Evolutionary conservation across 192 early-diverging fungal species (phyloP), one percentile per base, ranked within the genome.

Genomic region (Coemansia aciculifera): DNA sequence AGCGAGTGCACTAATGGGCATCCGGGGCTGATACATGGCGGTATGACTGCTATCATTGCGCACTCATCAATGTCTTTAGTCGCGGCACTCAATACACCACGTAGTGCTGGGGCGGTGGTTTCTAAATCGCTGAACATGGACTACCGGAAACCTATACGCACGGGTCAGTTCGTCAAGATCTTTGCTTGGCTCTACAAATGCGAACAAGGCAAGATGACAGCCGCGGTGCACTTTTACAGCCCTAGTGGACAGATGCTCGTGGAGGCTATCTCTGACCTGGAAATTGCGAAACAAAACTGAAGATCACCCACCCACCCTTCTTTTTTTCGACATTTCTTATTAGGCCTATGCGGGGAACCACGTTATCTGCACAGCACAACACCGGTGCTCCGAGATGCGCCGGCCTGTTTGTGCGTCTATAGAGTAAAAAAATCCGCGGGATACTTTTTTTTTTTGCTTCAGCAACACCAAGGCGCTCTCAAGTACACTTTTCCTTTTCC

Each of bases 41-140:
- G 79, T 7, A 76, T 81, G 79, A 81, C 79, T 10, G 61, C 79
- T 8, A 43, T 64, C 9, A 73, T 81, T 40, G 79, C 74, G 13
- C 66, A 76, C 57, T 73, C 79, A 21, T 61, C 64, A 8, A 66
- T 71, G 74, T 66, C 67, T 6, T 62, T 81, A 38, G 67, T 65
- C 7, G 79, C 74, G 21, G 79, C 71, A 23, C 59, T 73, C 48
- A 81, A 81, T 48, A 59, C 65, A 2, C 64, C 69, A 11, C 3
- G 24, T 24, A 52, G 51, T 29, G 29, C 46, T 68, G 27, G 62
- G 19, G 42, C 29, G 10, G 49, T 81, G 10, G 59, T 59, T 4
- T 48, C 68, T 36, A 31, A 21, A n/a, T 63, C 79, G 60, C 63
- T 81, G 24, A 81, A 76, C 56, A 81, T 81, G 79, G 79, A 81